Evolutionary conservation across 257 asterid species (phyloP).

Genomic region (Solanum microdontum): DNA sequence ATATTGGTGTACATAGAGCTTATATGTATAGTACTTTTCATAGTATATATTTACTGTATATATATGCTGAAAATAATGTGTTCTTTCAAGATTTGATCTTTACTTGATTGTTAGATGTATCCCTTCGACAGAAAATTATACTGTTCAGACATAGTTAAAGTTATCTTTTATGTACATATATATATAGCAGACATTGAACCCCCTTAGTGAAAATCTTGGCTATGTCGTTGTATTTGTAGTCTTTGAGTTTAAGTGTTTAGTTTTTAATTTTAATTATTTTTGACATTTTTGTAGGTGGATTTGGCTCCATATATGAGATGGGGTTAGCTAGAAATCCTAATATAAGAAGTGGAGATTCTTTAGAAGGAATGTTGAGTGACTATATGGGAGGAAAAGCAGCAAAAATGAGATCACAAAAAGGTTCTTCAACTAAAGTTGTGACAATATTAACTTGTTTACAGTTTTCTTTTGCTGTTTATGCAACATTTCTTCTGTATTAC

Average conservation of each 20-base stretch:
- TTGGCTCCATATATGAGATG: conserved; percentile 7
- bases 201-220: background rate
- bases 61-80: background rate
- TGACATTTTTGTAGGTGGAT: background rate
- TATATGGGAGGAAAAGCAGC: conserved; percentile 44
- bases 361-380: conserved; percentile 73
- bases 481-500: conserved; percentile 64
- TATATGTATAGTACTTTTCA: background rate
- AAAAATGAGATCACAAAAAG: conserved; percentile 25
- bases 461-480: conserved; percentile 79
- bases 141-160: background rate
- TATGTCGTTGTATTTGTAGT: background rate
- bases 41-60: background rate
- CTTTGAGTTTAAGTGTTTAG: background rate
- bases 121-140: background rate
- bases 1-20: background rate
- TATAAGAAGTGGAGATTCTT: conserved; percentile 46
- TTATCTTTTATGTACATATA: background rate
- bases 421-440: conserved; percentile 38
- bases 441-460: conserved; percentile 64
- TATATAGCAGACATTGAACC: background rate
- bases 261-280: background rate
- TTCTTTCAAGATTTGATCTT: background rate
- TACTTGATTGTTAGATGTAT: background rate
- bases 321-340: conserved; percentile 25